Conservation (phyloP, 495 filamentous ascomycete genomes). For the Xanthoparmelia taractica region DNA sequence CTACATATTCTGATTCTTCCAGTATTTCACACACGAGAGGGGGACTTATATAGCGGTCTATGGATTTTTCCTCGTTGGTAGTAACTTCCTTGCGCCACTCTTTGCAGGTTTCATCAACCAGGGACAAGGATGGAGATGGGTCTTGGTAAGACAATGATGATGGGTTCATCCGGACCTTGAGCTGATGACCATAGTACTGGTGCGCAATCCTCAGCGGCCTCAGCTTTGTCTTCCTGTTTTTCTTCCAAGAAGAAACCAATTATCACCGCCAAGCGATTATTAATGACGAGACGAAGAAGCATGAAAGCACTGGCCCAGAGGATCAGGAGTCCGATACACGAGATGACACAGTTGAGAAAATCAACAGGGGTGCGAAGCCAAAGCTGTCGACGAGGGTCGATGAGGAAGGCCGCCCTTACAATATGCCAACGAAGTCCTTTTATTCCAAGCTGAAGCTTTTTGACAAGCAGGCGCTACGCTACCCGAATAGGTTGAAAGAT, state of each 20-base stretch:
- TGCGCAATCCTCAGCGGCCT: slow-evolving; percentile 53
- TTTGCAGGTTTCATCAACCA: slow-evolving; percentile 62
- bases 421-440: slow-evolving; percentile 37
- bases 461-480: slow-evolving; percentile 21
- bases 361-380: background rate
- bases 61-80: slow-evolving; percentile 53
- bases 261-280: slow-evolving; percentile 37
- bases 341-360: background rate
- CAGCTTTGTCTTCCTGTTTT: slow-evolving; percentile 52
- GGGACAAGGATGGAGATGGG: slow-evolving; percentile 56
- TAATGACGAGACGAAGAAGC: background rate
- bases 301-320: background rate
- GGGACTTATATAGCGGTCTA: slow-evolving; percentile 60
- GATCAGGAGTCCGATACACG: background rate
- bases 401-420: slow-evolving; percentile 15
- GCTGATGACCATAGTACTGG: slow-evolving; percentile 39
- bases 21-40: slow-evolving; percentile 59
- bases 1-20: background rate
- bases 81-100: slow-evolving; percentile 58
- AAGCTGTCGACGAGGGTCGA: background rate
- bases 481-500: slow-evolving; percentile 41
- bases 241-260: slow-evolving; percentile 66
- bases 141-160: slow-evolving; percentile 32
- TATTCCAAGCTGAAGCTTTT: slow-evolving; percentile 45
- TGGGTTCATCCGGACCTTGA: background rate